These are phyloP conservation scores for Colletotrichum cuscutae DNA, from an alignment of 2,329 filamentous ascomycete species.

Conservation along the genomic window DNA sequence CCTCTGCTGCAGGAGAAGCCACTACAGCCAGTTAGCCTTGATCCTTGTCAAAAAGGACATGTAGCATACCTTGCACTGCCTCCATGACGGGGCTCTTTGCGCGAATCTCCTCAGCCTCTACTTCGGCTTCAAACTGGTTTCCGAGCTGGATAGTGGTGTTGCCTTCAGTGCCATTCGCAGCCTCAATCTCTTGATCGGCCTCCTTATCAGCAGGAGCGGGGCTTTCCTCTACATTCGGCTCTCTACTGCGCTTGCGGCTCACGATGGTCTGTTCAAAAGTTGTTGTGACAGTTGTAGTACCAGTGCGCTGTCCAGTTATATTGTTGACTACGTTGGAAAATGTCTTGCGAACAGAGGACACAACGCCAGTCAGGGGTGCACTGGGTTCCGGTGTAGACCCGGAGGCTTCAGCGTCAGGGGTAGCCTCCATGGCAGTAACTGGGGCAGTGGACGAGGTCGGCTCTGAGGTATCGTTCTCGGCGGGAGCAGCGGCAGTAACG, in stretches of 20 bases:
- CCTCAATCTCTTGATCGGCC: neutral
- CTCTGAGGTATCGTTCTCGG: neutral
- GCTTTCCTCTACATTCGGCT: slow-evolving; percentile 12
- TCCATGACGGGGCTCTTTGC: slow-evolving; percentile 21
- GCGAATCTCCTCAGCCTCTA: neutral
- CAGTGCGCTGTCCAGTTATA: slow-evolving; percentile 3
- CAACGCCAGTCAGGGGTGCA: neutral
- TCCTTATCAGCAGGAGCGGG: neutral
- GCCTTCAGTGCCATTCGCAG: neutral
- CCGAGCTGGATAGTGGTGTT: slow-evolving; percentile 15
- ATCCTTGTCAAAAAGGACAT: too few species aligned
- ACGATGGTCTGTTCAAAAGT: slow-evolving; percentile 23
- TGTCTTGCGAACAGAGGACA: slow-evolving; percentile 14
- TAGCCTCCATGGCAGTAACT: neutral
- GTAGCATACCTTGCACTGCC: slow-evolving; percentile 1
- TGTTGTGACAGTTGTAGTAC: slow-evolving; percentile 5
- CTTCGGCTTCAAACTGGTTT: slow-evolving; percentile 16
- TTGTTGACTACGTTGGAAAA: slow-evolving; percentile 2
- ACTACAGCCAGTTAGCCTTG: neutral
- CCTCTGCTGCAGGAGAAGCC: neutral
- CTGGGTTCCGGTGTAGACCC: slow-evolving; percentile 15
- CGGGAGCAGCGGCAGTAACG: neutral
- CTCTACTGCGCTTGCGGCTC: slow-evolving; percentile 29
- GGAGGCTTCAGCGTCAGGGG: neutral
- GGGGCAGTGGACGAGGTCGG: neutral